Evolutionary conservation across 805 yeast genomes (phyloP).

Genomic region (Metschnikowia koreensis): DNA sequence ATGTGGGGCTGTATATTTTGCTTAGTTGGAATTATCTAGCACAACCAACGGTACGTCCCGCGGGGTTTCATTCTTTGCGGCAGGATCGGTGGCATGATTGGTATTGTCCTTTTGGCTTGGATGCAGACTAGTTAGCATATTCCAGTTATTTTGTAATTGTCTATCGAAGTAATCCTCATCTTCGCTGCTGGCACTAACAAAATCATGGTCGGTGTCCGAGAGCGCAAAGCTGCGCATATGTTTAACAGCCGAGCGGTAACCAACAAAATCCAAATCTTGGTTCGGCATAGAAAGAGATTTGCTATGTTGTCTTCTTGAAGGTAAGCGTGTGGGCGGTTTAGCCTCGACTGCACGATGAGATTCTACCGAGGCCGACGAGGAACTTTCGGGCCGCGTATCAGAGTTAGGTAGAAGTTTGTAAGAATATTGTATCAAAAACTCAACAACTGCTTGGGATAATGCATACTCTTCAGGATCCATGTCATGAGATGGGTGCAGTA

Average conservation of each 20-base stretch:
- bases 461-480: conserved; percentile 91
- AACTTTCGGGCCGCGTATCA: conserved; percentile 11
- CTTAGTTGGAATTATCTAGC: conserved; percentile 3
- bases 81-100: background rate
- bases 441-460: conserved; percentile 79
- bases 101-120: background rate
- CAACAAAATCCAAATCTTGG: conserved; percentile 37
- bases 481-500: conserved; percentile 90
- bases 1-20: background rate
- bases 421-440: conserved; percentile 84
- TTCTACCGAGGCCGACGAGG: background rate
- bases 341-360: conserved; percentile 14
- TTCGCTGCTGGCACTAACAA: conserved; percentile 18
- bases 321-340: conserved; percentile 3
- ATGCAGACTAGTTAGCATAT: background rate
- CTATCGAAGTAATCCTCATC: conserved; percentile 12
- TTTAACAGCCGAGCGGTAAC: conserved; percentile 27
- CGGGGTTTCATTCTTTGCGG: background rate
- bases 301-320: conserved; percentile 29
- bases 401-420: conserved; percentile 67
- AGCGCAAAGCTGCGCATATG: conserved; percentile 11
- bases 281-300: conserved; percentile 32
- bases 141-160: conserved; percentile 1
- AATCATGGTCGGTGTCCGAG: conserved; percentile 19
- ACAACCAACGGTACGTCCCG: conserved; percentile 9